Evolutionary conservation across 768 basidiomycete genomes (phyloP), one percentile per base, ranked within the genome.

Genomic region (Cystobasidiopsis lactophilus): DNA sequence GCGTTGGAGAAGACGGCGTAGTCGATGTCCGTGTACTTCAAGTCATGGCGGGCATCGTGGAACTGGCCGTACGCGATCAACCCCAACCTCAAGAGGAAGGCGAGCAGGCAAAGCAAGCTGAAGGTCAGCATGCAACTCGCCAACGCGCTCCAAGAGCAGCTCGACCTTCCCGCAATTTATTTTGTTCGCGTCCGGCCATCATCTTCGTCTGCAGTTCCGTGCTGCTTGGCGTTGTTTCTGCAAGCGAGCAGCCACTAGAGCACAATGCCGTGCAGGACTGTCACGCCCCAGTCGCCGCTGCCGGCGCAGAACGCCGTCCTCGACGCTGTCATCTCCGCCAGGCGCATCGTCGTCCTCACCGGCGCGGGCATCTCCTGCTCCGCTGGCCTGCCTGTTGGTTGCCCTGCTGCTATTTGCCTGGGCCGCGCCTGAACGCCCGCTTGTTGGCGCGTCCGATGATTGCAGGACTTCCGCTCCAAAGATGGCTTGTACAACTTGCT

Each of bases 11-110:
- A 93, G 60, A 98, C 91, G 35, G 77, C 75, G 67, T 95, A 96
- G 68, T 98, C 93, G 58, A 96, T 73, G 67, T 98, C 93, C n/a
- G 93, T 96, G 64, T 96, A 98, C 66, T 89, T 89, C 23, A 95
- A 78, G 29, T 76, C 66, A 1, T 82, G 83, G 59, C 70, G 77
- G 16, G 75, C 75, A 60, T 93, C 86, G 54, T 88, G 85, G 77
- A 82, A 85, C 68, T 83, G 82, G 63, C 84, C 85, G 65, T 88
- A 91, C 3, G 79, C 63, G 53, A 91, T 79, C 40, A 91, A 74
- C 4, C 64, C 71, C 30, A 82, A 64, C 54, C 85, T 77, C 49
- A 89, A 63, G 38, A 73, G 52, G 35, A 35, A 7, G 9, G 9
- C 33, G 33, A 35, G 33, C 33, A 35, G 33, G 33, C 33, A 35